Percentiles rank a stretch among this genome's conserved stretches.
These are phyloP conservation scores for Tetrahymena borealis DNA, from an alignment of 73 alveolate genomes.

Conservation along the genomic window DNA sequence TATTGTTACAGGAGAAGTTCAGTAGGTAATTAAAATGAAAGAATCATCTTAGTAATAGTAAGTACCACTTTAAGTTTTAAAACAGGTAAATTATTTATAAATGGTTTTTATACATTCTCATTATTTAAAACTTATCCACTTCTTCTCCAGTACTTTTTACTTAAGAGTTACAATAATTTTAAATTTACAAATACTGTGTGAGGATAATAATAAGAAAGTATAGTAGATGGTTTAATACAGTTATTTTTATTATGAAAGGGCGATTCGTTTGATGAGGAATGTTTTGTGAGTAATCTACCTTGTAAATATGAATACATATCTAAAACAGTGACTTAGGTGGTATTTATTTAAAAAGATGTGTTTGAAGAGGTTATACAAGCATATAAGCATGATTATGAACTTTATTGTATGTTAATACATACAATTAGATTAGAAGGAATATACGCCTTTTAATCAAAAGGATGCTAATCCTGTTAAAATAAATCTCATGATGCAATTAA, in stretches of 20 bases:
- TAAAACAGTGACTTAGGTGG: background rate
- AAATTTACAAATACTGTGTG: background rate
- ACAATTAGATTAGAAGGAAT: background rate
- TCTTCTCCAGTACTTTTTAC: too few species aligned
- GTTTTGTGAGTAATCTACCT: background rate
- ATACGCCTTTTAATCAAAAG: background rate
- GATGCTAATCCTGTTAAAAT: background rate
- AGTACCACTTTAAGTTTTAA: background rate
- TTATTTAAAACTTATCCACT: too few species aligned
- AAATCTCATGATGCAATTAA: background rate
- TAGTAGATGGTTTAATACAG: too few species aligned
- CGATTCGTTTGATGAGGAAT: background rate
- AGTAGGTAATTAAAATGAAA: background rate
- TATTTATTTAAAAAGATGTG: background rate
- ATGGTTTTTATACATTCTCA: too few species aligned
- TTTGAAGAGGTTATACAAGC: background rate
- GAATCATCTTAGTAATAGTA: background rate
- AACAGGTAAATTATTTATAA: too few species aligned
- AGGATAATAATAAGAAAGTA: too few species aligned
- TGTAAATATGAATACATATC: background rate
- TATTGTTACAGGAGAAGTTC: background rate
- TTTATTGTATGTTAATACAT: background rate
- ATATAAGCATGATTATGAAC: background rate
- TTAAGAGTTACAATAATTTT: too few species aligned
- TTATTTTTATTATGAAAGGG: background rate